A percentile compares a stretch with the other conserved stretches of the same genome.
Conservation (phyloP, 345 rosid species). For the Euphorbia pulcherrima region DNA sequence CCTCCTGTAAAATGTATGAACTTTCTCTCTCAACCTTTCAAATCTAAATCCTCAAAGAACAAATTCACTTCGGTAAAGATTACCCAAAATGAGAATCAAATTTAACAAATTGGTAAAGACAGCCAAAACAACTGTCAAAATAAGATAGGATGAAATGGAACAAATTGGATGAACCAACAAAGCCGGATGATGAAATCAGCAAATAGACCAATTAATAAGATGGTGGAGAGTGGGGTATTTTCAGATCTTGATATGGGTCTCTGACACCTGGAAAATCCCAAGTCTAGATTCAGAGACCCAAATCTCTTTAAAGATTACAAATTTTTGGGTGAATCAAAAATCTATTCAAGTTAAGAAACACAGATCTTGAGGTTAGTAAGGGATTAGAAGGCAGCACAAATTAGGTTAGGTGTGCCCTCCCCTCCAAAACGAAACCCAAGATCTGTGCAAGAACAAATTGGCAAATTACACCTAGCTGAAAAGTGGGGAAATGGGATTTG, state of each 20-base stretch:
- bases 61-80: slow-evolving; percentile 9
- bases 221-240: slow-evolving; percentile 19
- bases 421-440: slow-evolving; percentile 23
- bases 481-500: neutral
- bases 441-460: slow-evolving; percentile 7
- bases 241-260: slow-evolving; percentile 36
- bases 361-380: slow-evolving; percentile 43
- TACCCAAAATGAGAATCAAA: slow-evolving; percentile 6
- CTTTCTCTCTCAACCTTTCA: neutral
- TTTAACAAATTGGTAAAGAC: neutral
- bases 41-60: neutral
- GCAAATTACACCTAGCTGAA: neutral
- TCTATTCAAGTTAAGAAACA: neutral
- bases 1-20: neutral
- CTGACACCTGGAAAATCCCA: slow-evolving; percentile 35
- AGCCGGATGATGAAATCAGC: neutral
- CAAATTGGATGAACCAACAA: slow-evolving; percentile 14
- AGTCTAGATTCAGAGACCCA: slow-evolving; percentile 50
- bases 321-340: neutral
- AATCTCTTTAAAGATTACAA: slow-evolving; percentile 30
- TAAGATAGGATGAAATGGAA: neutral
- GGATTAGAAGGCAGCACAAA: slow-evolving; percentile 17
- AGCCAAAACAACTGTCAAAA: slow-evolving; percentile 23
- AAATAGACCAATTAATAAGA: neutral
- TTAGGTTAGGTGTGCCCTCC: slow-evolving; percentile 31